phyloP scores from a whole-genome alignment of 768 basidiomycete species.

The Artomyces pyxidatus region DNA sequence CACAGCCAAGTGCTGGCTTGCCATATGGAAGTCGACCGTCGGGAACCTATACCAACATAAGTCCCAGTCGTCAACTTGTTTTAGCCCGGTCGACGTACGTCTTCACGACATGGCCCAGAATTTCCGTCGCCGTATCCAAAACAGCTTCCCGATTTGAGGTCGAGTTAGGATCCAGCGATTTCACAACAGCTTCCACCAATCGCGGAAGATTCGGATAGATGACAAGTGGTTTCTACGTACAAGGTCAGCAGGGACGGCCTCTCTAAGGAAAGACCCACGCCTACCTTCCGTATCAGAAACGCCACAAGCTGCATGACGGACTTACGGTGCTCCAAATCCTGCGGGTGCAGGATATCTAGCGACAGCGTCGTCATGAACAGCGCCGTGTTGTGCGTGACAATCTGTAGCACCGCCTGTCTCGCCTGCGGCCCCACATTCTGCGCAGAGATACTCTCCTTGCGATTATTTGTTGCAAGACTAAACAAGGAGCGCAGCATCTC shows the following conservation, averaged over 20 bases:
- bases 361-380: conserved; percentile 93
- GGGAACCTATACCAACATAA: conserved; percentile 54
- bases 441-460: conserved; percentile 59
- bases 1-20: conserved; percentile 81
- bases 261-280: conserved; percentile 1
- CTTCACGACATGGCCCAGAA: conserved; percentile 89
- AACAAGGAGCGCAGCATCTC: conserved; percentile 82
- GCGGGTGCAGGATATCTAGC: conserved; percentile 79
- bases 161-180: conserved; percentile 89
- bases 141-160: conserved; percentile 74
- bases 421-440: conserved; percentile 75
- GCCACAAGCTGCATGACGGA: conserved; percentile 90
- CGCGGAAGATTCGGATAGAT: conserved; percentile 78
- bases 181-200: conserved; percentile 91
- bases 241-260: not conserved
- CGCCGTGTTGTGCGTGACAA: conserved; percentile 75
- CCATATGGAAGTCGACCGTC: conserved; percentile 87
- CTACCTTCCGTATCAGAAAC: conserved; percentile 84
- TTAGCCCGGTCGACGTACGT: conserved; percentile 58
- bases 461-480: conserved; percentile 60
- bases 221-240: conserved; percentile 68
- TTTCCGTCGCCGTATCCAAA: conserved; percentile 86
- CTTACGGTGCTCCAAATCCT: conserved; percentile 68
- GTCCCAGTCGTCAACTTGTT: not conserved
- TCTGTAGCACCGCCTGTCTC: conserved; percentile 73